phyloP scores from a whole-genome alignment of 1,139 yeast species.

The Meyerozyma carpophila region DNA sequence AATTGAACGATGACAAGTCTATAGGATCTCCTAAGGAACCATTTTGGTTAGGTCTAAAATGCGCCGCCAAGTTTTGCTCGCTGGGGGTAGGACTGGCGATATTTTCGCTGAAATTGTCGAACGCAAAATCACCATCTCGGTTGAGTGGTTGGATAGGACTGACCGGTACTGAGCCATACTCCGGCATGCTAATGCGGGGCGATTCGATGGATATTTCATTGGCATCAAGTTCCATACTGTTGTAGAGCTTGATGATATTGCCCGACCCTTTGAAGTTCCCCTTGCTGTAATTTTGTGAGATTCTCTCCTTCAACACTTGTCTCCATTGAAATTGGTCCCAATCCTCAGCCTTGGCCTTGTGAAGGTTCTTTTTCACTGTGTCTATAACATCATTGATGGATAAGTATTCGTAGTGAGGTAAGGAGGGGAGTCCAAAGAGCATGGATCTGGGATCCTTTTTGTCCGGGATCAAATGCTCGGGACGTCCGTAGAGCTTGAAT shows the following conservation, averaged over 20 bases:
- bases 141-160: slow-evolving; percentile 1
- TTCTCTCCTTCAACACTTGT: slow-evolving; percentile 23
- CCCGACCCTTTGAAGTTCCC: slow-evolving; percentile 27
- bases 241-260: slow-evolving; percentile 26
- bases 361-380: slow-evolving; percentile 26
- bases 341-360: slow-evolving; percentile 21
- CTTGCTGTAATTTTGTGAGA: slow-evolving; percentile 2
- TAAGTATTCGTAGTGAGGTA: slow-evolving; percentile 50
- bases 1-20: slow-evolving; percentile 4
- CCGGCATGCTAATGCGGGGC: slow-evolving; percentile 13
- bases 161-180: not conserved
- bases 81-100: slow-evolving; percentile 5
- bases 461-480: slow-evolving; percentile 42
- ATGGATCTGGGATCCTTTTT: slow-evolving; percentile 41
- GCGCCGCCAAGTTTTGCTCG: not conserved
- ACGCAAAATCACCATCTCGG: slow-evolving; percentile 6
- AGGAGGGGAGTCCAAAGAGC: slow-evolving; percentile 52
- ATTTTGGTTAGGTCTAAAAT: slow-evolving; percentile 1
- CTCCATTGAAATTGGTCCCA: slow-evolving; percentile 42
- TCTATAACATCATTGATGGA: slow-evolving; percentile 33
- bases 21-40: slow-evolving; percentile 8
- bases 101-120: slow-evolving; percentile 13
- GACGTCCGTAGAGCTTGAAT: slow-evolving; percentile 52
- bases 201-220: slow-evolving; percentile 14
- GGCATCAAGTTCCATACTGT: slow-evolving; percentile 20